These are phyloP conservation scores for Ceratopteris richardii DNA, from an alignment of 75 land plant species.

Conservation along the genomic window DNA sequence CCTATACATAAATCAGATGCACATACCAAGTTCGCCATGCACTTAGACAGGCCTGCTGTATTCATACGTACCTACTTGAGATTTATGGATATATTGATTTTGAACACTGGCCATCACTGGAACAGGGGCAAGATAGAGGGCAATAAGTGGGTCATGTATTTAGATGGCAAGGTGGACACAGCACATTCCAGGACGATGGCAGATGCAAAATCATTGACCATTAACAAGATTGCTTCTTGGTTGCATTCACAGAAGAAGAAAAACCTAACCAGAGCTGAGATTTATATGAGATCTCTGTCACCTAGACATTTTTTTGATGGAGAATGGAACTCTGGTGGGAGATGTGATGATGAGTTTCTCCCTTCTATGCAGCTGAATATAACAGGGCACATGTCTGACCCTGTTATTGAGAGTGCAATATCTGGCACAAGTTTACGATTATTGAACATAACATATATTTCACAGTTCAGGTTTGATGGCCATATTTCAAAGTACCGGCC, in stretches of 20 bases:
- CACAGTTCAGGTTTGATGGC: constrained; percentile 62
- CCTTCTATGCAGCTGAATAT: constrained; percentile 26
- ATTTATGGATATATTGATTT: constrained; percentile 62
- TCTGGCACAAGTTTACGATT: constrained; percentile 52
- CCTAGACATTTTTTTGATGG: constrained; percentile 87
- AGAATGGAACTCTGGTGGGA: constrained; percentile 96
- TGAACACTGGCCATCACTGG: constrained; percentile 98
- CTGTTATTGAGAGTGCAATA: constrained; percentile 47
- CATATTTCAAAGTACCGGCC: constrained; percentile 68
- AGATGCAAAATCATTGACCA: constrained; percentile 46
- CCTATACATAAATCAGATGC: constrained; percentile 30
- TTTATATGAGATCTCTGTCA: constrained; percentile 61
- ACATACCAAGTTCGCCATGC: constrained; percentile 51
- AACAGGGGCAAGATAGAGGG: constrained; percentile 72
- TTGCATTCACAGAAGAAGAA: constrained; percentile 41
- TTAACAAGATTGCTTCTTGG: constrained; percentile 49
- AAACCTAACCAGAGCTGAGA: constrained; percentile 27
- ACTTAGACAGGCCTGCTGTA: constrained; percentile 67
- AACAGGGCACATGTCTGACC: constrained; percentile 34
- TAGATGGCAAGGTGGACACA: constrained; percentile 34
- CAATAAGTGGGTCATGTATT: constrained; percentile 66
- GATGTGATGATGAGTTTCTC: constrained; percentile 54
- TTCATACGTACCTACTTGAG: constrained; percentile 44
- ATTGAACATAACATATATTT: constrained; percentile 61
- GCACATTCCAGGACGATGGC: constrained; percentile 15